Percentiles rank a stretch among this genome's conserved stretches.
These are phyloP conservation scores for Pisolithus sp. DNA, from an alignment of 768 basidiomycete species.

Conservation along the genomic window DNA sequence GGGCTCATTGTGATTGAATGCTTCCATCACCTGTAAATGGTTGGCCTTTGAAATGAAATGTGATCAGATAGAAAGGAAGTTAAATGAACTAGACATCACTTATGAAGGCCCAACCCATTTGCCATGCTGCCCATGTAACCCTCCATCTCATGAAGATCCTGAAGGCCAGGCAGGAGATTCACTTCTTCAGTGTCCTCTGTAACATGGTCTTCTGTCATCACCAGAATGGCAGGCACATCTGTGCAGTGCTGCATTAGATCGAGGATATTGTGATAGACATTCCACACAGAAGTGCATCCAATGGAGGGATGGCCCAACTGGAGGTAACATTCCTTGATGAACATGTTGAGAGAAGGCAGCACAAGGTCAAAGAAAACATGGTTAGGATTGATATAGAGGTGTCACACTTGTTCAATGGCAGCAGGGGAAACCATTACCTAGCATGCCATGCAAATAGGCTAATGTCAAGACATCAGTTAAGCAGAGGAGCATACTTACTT, in stretches of 20 bases:
- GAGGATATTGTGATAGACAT: constrained; percentile 3
- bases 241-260: background rate
- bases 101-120: constrained; percentile 2
- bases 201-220: background rate
- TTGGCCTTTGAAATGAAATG: background rate
- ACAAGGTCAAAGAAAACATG: constrained; percentile 32
- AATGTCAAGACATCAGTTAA: too few relatives aligned
- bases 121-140: constrained; percentile 6
- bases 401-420: constrained; percentile 13
- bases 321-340: constrained; percentile 13
- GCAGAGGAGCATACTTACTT: too few relatives aligned
- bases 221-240: background rate
- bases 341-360: constrained; percentile 24
- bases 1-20: background rate
- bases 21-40: background rate
- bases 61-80: too few relatives aligned
- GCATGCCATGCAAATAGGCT: too few relatives aligned
- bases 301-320: constrained; percentile 20
- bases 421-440: constrained; percentile 15
- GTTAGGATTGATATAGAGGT: constrained; percentile 26
- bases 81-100: too few relatives aligned
- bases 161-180: background rate
- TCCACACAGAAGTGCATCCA: constrained; percentile 17
- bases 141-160: background rate
- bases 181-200: background rate